phyloP scores from a whole-genome alignment of 345 rosid species.

The Angophora floribunda region DNA sequence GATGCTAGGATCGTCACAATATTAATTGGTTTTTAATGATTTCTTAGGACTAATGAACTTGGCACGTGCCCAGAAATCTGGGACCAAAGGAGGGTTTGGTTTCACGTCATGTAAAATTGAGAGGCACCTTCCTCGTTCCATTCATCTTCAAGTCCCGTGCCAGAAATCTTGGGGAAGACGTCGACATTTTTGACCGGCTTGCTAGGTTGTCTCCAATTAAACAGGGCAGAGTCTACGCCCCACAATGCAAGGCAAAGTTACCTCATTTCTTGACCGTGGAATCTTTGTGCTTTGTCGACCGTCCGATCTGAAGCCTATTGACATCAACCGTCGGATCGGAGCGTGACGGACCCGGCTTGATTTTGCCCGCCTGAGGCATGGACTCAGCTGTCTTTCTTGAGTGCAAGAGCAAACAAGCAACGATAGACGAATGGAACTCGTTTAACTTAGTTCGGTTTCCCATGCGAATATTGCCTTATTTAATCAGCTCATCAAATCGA shows the following conservation, averaged over 20 bases:
- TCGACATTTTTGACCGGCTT: background rate
- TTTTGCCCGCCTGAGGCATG: fast-evolving
- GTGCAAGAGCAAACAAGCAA: background rate
- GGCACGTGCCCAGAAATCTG: background rate
- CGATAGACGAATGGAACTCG: background rate
- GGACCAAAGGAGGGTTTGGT: background rate
- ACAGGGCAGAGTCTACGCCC: background rate
- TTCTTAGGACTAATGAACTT: background rate
- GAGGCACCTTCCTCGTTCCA: background rate
- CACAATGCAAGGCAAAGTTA: background rate
- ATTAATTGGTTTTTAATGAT: background rate
- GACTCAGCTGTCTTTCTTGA: background rate
- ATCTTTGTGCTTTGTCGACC: background rate
- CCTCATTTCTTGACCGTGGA: background rate
- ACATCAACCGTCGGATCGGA: background rate
- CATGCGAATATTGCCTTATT: background rate
- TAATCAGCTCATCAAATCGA: background rate
- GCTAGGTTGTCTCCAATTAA: background rate
- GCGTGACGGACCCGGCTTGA: background rate
- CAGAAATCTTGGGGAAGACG: background rate
- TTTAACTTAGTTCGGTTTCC: background rate
- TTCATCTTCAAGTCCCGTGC: background rate
- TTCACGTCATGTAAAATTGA: background rate
- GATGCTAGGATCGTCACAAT: background rate
- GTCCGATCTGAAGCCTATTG: background rate